Conservation (phyloP, 2,329 filamentous ascomycete species). For the Fusarium proliferatum region DNA sequence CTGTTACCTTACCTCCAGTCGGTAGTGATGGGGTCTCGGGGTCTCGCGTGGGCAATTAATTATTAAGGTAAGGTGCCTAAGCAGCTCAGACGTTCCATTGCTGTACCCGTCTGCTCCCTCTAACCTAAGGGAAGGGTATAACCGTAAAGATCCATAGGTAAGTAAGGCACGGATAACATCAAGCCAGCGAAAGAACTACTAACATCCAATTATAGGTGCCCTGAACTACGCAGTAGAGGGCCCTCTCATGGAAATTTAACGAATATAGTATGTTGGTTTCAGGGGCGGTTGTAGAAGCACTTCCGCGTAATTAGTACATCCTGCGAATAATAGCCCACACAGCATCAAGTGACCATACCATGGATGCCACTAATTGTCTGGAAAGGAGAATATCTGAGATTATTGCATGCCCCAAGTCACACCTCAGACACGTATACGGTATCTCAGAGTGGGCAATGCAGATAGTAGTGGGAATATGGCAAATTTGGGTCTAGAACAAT, state of each 20-base stretch:
- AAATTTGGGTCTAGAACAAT: conserved; percentile 27
- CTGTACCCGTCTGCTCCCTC: neutral
- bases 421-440: neutral
- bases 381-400: neutral
- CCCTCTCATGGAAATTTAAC: neutral
- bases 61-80: neutral
- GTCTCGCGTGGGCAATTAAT: neutral
- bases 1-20: neutral
- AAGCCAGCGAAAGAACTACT: neutral
- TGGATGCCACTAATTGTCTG: neutral
- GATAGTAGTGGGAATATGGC: conserved; percentile 29
- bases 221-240: neutral
- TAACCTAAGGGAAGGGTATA: neutral
- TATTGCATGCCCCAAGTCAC: neutral
- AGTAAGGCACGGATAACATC: neutral
- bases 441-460: conserved; percentile 33
- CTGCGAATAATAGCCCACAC: neutral
- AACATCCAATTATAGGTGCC: neutral
- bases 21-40: neutral
- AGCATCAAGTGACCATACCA: neutral
- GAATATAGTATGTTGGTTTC: neutral
- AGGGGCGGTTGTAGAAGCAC: neutral
- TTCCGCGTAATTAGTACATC: neutral
- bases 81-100: neutral
- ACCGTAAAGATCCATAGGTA: neutral